These are phyloP conservation scores for Alternaria sp. DNA, from an alignment of 2,329 filamentous ascomycete genomes.

Conservation along the genomic window DNA sequence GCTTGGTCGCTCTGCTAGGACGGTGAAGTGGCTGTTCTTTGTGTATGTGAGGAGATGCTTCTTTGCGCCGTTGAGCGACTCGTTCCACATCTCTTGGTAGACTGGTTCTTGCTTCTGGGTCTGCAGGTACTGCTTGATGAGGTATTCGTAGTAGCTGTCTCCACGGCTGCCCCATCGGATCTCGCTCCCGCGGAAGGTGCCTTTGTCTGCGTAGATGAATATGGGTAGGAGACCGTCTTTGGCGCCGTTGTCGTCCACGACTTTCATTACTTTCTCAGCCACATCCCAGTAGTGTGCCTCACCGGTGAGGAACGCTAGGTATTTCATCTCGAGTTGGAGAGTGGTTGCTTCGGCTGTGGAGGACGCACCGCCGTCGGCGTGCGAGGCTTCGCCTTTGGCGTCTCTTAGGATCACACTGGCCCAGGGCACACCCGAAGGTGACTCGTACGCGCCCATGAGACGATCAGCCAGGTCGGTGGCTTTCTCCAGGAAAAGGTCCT, in stretches of 20 bases:
- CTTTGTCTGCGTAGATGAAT: constrained; percentile 80
- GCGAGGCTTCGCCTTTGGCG: constrained; percentile 76
- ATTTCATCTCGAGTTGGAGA: constrained; percentile 95
- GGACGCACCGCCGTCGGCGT: constrained; percentile 84
- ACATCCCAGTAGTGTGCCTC: constrained; percentile 92
- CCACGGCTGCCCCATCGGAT: constrained; percentile 92
- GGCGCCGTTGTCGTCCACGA: constrained; percentile 81
- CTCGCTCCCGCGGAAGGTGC: constrained; percentile 81
- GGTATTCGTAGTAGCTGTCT: constrained; percentile 97
- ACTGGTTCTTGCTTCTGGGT: constrained; percentile 84
- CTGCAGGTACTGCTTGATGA: constrained; percentile 98
- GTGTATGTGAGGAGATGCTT: constrained; percentile 94
- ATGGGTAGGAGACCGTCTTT: constrained; percentile 89
- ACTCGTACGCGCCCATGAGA: constrained; percentile 85
- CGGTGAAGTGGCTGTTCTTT: constrained; percentile 78
- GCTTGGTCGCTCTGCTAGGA: constrained; percentile 82
- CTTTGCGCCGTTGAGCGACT: constrained; percentile 82
- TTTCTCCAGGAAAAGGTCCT: constrained; percentile 95
- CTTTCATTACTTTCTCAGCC: constrained; percentile 88
- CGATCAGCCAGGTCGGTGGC: constrained; percentile 91
- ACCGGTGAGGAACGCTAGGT: constrained; percentile 91
- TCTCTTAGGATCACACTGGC: constrained; percentile 88
- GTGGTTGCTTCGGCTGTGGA: constrained; percentile 94
- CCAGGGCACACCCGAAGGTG: constrained; percentile 83
- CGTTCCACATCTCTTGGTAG: constrained; percentile 92